Evolutionary conservation across 305 asterid species (phyloP).

Genomic region (Fraxinus latifolia): DNA sequence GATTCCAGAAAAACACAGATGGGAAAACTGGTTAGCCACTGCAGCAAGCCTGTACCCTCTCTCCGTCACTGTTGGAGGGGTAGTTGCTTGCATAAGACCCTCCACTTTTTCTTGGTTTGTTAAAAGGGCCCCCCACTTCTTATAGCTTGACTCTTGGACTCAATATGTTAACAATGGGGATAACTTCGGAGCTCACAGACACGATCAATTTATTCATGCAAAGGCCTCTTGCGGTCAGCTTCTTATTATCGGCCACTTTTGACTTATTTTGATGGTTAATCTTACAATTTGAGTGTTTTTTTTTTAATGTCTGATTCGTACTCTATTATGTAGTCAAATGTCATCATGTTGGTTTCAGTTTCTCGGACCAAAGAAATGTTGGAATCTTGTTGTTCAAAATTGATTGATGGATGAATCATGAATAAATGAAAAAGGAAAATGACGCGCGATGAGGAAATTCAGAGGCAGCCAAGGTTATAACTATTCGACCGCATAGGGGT

Average conservation of each 20-base stretch:
- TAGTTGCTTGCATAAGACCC: constrained; percentile 64
- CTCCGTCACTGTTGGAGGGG: constrained; percentile 75
- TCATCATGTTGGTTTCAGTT: background rate
- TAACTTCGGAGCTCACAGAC: constrained; percentile 75
- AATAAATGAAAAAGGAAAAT: too few relatives aligned
- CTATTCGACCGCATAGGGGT: too few relatives aligned
- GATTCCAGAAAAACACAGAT: constrained; percentile 37
- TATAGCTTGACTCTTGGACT: constrained; percentile 74
- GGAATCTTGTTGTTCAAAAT: too few relatives aligned
- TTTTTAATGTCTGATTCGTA: background rate
- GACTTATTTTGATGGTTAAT: background rate
- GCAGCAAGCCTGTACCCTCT: constrained; percentile 83
- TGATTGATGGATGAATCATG: too few relatives aligned
- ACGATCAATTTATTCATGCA: constrained; percentile 60
- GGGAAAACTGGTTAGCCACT: constrained; percentile 55
- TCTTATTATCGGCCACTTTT: background rate
- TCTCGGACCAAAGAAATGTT: background rate
- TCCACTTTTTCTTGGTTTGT: constrained; percentile 78
- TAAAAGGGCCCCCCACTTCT: constrained; percentile 43
- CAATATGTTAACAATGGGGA: constrained; percentile 84
- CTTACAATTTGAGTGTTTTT: background rate
- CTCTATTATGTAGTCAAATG: background rate
- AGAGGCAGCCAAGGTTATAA: too few relatives aligned
- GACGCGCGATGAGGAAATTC: too few relatives aligned
- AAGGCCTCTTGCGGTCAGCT: constrained; percentile 66